Conservation (phyloP, 2,329 filamentous ascomycete genomes). For the Albifimbria verrucaria region DNA sequence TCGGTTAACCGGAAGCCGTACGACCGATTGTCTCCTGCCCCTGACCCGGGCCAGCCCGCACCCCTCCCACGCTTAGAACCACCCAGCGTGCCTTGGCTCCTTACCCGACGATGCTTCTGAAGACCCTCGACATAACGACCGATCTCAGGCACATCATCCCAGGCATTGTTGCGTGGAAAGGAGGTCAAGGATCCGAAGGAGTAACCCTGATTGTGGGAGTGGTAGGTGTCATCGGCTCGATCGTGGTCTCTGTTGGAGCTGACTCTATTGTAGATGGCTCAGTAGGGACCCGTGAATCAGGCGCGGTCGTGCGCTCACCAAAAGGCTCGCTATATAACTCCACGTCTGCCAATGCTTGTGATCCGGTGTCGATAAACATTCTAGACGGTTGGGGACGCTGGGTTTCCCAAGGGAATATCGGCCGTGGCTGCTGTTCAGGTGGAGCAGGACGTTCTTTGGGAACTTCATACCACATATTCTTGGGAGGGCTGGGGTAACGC, state of each 20-base stretch:
- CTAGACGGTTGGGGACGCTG: constrained; percentile 60
- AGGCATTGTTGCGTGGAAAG: constrained; percentile 79
- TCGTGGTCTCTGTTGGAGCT: constrained; percentile 21
- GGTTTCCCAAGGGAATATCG: constrained; percentile 90
- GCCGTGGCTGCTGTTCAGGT: constrained; percentile 52
- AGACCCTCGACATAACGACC: constrained; percentile 79
- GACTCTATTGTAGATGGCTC: constrained; percentile 33
- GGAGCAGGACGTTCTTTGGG: constrained; percentile 60
- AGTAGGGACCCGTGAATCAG: constrained; percentile 21
- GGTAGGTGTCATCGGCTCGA: constrained; percentile 43
- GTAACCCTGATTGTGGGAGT: constrained; percentile 45
- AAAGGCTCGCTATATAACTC: constrained; percentile 6
- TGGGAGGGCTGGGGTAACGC: constrained; percentile 78
- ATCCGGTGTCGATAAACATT: constrained; percentile 46
- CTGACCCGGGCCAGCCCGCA: constrained; percentile 7
- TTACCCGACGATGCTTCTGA: constrained; percentile 53
- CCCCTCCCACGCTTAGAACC: constrained; percentile 10
- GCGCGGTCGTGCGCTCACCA: constrained; percentile 19
- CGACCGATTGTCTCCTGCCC: constrained; percentile 5
- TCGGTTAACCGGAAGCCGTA: constrained; percentile 70
- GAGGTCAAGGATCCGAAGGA: constrained; percentile 62
- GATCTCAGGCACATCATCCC: constrained; percentile 90
- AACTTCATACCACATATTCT: constrained; percentile 84
- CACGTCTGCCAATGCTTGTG: constrained; percentile 5
- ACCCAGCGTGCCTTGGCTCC: constrained; percentile 23